phyloP scores from a whole-genome alignment of 2,329 filamentous ascomycete genomes.

The Colletotrichum godetiae region DNA sequence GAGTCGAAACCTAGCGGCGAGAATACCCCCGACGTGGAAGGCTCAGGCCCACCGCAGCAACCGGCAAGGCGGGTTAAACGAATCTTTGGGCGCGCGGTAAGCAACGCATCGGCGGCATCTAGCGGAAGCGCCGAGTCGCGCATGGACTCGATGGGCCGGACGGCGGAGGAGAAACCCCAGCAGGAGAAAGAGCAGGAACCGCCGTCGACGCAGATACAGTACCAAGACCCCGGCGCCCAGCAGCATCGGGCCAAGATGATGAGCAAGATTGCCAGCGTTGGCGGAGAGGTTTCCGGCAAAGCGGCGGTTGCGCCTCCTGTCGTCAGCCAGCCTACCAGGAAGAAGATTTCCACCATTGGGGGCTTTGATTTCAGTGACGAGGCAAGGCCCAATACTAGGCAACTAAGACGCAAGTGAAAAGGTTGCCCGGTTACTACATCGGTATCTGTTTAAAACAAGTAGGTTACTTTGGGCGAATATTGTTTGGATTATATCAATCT shows the following conservation, averaged over 20 bases:
- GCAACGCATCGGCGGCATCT: conserved; percentile 66
- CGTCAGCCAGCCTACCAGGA: conserved; percentile 3
- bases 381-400: conserved; percentile 4
- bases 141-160: conserved; percentile 36
- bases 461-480: not conserved
- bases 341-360: conserved; percentile 10
- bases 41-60: conserved; percentile 18
- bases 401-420: conserved; percentile 17
- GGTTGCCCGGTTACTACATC: not conserved
- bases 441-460: conserved; percentile 1
- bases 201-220: conserved; percentile 64
- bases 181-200: conserved; percentile 41
- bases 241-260: conserved; percentile 56
- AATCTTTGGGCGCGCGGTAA: conserved; percentile 68
- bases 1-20: conserved; percentile 41
- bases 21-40: conserved; percentile 34
- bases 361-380: conserved; percentile 28
- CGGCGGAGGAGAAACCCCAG: conserved; percentile 14
- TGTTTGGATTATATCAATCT: not conserved
- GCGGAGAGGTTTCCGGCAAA: not conserved
- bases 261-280: conserved; percentile 51
- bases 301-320: not conserved
- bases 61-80: conserved; percentile 48
- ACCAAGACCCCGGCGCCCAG: conserved; percentile 62
- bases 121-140: conserved; percentile 54